Percentiles rank a stretch among this genome's conserved stretches.
phyloP scores from a whole-genome alignment of 768 basidiomycete genomes.

The Xerocomus spinulosus region DNA sequence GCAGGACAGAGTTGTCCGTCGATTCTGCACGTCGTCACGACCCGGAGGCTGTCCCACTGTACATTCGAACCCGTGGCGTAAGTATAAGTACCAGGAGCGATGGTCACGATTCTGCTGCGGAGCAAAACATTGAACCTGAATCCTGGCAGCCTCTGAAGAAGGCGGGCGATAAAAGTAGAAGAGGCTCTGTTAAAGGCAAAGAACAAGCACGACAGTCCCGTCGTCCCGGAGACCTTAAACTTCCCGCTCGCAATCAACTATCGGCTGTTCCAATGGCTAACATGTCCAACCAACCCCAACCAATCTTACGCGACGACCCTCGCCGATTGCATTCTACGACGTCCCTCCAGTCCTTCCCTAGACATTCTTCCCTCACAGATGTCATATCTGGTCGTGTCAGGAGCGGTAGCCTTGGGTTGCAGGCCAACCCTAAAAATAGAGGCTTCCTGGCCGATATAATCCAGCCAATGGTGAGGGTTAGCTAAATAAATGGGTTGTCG shows the following conservation, averaged over 20 bases:
- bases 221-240: slow-evolving; percentile 58
- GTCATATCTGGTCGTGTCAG: slow-evolving; percentile 45
- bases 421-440: slow-evolving; percentile 24
- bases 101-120: slow-evolving; percentile 34
- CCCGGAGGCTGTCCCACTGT: slow-evolving; percentile 28
- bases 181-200: slow-evolving; percentile 45
- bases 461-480: slow-evolving; percentile 22
- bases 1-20: slow-evolving; percentile 25
- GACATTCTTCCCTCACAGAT: slow-evolving; percentile 28
- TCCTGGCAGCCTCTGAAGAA: slow-evolving; percentile 43
- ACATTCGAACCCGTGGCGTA: slow-evolving; percentile 49
- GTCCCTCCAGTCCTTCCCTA: slow-evolving; percentile 36
- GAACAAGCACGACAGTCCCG: slow-evolving; percentile 40
- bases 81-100: slow-evolving; percentile 51
- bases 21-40: slow-evolving; percentile 25
- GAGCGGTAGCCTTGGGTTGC: slow-evolving; percentile 58
- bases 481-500: neutral
- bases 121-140: slow-evolving; percentile 51
- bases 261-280: slow-evolving; percentile 29
- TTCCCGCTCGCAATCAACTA: slow-evolving; percentile 50
- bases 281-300: slow-evolving; percentile 36
- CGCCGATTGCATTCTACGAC: slow-evolving; percentile 37
- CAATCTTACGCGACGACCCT: slow-evolving; percentile 36
- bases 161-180: slow-evolving; percentile 41
- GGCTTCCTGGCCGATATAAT: slow-evolving; percentile 15